Percentiles rank a stretch among this genome's conserved stretches.
These are phyloP conservation scores for Diaporthe capsici DNA, from an alignment of 2,329 filamentous ascomycete genomes.

Conservation along the genomic window DNA sequence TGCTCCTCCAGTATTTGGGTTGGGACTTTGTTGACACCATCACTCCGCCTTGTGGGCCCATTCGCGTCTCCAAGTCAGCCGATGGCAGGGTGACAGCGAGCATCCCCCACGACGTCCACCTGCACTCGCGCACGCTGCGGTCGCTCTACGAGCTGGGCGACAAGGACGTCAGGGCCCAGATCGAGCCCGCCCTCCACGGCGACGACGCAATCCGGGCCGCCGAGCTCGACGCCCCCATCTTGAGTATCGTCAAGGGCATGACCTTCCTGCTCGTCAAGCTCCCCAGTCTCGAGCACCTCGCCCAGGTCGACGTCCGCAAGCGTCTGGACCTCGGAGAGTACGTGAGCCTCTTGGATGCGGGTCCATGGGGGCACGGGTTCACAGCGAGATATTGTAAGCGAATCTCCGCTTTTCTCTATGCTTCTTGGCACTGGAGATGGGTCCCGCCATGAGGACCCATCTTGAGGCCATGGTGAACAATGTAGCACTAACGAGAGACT, in stretches of 20 bases:
- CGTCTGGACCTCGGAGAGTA: slow-evolving; percentile 48
- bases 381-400: slow-evolving; percentile 60
- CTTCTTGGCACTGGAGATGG: not conserved
- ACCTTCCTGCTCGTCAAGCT: slow-evolving; percentile 78
- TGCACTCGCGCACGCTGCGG: slow-evolving; percentile 64
- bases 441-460: not conserved
- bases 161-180: slow-evolving; percentile 45
- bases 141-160: slow-evolving; percentile 49
- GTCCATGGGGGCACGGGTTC: slow-evolving; percentile 67
- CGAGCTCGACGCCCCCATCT: slow-evolving; percentile 61
- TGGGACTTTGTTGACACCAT: slow-evolving; percentile 57
- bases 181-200: slow-evolving; percentile 50
- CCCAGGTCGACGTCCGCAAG: slow-evolving; percentile 51
- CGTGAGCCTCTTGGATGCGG: slow-evolving; percentile 62
- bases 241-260: slow-evolving; percentile 81
- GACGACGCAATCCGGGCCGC: slow-evolving; percentile 51
- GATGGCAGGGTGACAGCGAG: slow-evolving; percentile 66
- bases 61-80: slow-evolving; percentile 56
- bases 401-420: not conserved
- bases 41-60: slow-evolving; percentile 70
- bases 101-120: slow-evolving; percentile 77
- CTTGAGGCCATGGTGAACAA: not conserved
- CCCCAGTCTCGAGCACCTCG: slow-evolving; percentile 70
- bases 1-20: slow-evolving; percentile 56
- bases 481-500: slow-evolving; percentile 48